A percentile compares a stretch with the other conserved stretches of the same genome.
phyloP scores from a whole-genome alignment of 208 protist genomes.

The Acanthamoeba sp. region DNA sequence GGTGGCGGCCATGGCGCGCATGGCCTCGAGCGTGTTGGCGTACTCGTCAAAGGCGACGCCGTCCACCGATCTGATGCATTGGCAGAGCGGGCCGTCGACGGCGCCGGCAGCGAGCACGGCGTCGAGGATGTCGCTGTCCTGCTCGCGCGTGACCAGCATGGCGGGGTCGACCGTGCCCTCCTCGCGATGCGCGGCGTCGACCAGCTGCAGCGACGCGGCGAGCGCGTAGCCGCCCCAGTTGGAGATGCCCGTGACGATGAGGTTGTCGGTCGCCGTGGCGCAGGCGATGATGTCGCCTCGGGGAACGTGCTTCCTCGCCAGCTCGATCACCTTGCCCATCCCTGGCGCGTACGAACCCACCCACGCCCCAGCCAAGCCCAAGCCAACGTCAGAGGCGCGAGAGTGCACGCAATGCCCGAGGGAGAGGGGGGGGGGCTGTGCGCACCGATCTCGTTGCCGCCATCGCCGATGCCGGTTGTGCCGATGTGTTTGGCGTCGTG shows the following conservation, averaged over 20 bases:
- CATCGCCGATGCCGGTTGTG: conserved; percentile 73
- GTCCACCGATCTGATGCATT: conserved; percentile 54
- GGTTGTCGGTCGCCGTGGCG: conserved; percentile 33
- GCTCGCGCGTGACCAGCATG: conserved; percentile 30
- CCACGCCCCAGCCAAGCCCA: no score
- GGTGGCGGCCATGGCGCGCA: background rate
- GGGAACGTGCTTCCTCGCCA: conserved; percentile 35
- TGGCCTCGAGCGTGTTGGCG: conserved; percentile 11
- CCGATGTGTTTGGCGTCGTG: background rate
- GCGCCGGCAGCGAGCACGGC: conserved; percentile 51
- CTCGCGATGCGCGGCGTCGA: background rate
- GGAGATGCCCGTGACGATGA: conserved; percentile 67
- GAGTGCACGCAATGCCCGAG: no score
- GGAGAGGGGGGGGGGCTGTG: no score
- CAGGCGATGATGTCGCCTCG: conserved; percentile 41
- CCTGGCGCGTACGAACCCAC: background rate
- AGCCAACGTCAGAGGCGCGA: no score
- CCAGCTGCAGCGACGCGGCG: conserved; percentile 45
- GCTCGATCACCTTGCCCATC: conserved; percentile 64
- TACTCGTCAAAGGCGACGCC: conserved; percentile 62
- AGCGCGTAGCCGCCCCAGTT: conserved; percentile 76
- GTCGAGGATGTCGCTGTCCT: conserved; percentile 65
- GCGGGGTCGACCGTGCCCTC: background rate
- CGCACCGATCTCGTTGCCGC: conserved; percentile 73
- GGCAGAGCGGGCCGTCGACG: conserved; percentile 59